Base-by-base conservation (phyloP, 345 rosid species). In the Salix purpurea region DNA sequence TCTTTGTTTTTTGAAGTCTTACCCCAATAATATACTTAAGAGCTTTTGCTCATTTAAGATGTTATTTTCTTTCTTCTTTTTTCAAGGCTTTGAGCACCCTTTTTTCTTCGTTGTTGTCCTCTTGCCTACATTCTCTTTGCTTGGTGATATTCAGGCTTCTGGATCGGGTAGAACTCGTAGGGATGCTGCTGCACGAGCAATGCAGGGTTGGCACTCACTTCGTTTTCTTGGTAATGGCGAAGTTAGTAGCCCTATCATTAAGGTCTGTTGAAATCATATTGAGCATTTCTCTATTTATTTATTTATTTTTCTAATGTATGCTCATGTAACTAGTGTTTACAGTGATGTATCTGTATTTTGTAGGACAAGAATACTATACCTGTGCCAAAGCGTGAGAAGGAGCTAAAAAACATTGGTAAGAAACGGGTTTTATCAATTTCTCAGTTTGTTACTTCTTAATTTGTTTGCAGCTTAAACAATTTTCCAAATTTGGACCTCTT, bases 151-250 rank as follows among this genome's bases (percentile, higher is more conserved):
- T 72, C 78, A 89, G 88, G 85, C 86, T 39, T 80, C 88, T 4
- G 89, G 87, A 65, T 86, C 90, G 2, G 90, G 90, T 72, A 81
- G 96, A 68, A 87, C 89, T 60, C 83, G 90, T 66, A 89, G 93
- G 69, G 91, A 88, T 85, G 87, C 91, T 77, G 94, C 94, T 7
- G 85, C 91, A 34, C 95, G 95, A 78, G 95, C 95, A 13, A 91
- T 89, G 93, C 91, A 87, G 83, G 93, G 96, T 79, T 91, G 96
- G 93, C 92, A 88, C 72, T 86, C 91, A 2, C 91, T 86, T 44
- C 89, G 89, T 36, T 84, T 86, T 77, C 83, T 86, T 48, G 84
- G 86, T 80, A 86, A 84, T 62, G 87, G 85, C 32, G 90, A 91
- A 83, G 91, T 91, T 62, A 81, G 87, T 76, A 86, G 86, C 72